Evolutionary conservation across 768 basidiomycete species (phyloP).

Genomic region (Panaeolus papilionaceus): DNA sequence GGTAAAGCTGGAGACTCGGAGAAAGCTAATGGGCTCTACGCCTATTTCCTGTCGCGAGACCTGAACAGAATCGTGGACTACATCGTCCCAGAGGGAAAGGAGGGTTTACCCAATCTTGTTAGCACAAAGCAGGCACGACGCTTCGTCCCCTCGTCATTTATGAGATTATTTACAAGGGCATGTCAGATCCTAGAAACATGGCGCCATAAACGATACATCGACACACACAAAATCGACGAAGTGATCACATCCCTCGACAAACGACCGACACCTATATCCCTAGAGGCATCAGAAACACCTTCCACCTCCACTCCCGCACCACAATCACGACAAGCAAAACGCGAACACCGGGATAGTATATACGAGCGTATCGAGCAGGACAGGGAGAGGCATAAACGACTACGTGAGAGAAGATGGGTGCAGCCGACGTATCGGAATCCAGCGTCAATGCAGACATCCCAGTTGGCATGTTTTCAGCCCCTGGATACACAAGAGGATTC

Average conservation of each 20-base stretch:
- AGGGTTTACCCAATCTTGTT: conserved; percentile 86
- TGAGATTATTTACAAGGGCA: neutral
- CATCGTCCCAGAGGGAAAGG: conserved; percentile 89
- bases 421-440: conserved; percentile 69
- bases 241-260: conserved; percentile 61
- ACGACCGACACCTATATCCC: conserved; percentile 37
- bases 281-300: conserved; percentile 22
- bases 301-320: conserved; percentile 26
- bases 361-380: conserved; percentile 92
- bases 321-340: conserved; percentile 32
- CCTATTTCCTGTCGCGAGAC: conserved; percentile 81
- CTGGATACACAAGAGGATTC: conserved; percentile 54
- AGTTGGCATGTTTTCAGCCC: conserved; percentile 66
- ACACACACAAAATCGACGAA: conserved; percentile 79
- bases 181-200: conserved; percentile 91
- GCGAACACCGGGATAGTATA: conserved; percentile 69
- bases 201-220: conserved; percentile 84
- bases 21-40: conserved; percentile 63
- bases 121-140: conserved; percentile 82
- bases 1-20: conserved; percentile 28
- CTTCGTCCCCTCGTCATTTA: neutral
- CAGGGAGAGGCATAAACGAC: conserved; percentile 88
- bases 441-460: conserved; percentile 46
- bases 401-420: conserved; percentile 93
- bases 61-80: conserved; percentile 77